phyloP scores from a whole-genome alignment of 2,329 filamentous ascomycete genomes.

The Trichoderma harzianum region DNA sequence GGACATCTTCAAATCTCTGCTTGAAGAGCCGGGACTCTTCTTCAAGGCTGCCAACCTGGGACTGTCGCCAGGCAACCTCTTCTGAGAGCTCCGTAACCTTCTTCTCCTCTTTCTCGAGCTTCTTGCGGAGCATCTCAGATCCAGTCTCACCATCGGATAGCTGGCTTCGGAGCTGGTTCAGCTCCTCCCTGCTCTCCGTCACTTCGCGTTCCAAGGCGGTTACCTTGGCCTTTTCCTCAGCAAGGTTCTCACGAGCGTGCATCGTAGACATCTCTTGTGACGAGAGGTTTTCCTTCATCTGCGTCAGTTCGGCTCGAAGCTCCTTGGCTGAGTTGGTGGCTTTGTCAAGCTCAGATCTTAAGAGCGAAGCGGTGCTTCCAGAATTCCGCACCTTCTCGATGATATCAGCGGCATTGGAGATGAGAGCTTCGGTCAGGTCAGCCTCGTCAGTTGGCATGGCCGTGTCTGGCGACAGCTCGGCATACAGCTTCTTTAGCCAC shows the following conservation, averaged over 20 bases:
- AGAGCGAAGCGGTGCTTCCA: constrained; percentile 57
- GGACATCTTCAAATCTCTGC: constrained; percentile 57
- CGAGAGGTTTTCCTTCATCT: constrained; percentile 50
- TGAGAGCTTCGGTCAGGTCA: constrained; percentile 58
- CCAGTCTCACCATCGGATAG: constrained; percentile 82
- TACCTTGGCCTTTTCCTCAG: constrained; percentile 53
- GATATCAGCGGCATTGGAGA: constrained; percentile 55
- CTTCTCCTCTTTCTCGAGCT: constrained; percentile 71
- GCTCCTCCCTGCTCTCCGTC: constrained; percentile 64
- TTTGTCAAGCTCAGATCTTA: constrained; percentile 61
- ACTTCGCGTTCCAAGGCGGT: constrained; percentile 55
- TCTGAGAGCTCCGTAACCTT: constrained; percentile 65
- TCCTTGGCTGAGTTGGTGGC: constrained; percentile 53
- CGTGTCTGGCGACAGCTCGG: constrained; percentile 53
- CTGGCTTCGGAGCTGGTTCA: constrained; percentile 64
- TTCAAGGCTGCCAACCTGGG: constrained; percentile 71
- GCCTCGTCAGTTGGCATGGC: constrained; percentile 52
- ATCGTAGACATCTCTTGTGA: constrained; percentile 49
- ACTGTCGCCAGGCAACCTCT: constrained; percentile 70
- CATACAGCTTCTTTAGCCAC: constrained; percentile 57
- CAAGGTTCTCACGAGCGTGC: constrained; percentile 52
- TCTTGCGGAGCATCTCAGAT: constrained; percentile 72
- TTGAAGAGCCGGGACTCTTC: constrained; percentile 69
- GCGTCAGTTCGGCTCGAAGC: constrained; percentile 56
- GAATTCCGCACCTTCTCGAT: constrained; percentile 57